These are phyloP conservation scores for Smittium culicis DNA, from an alignment of 371 early-diverging fungal genomes.

Conservation along the genomic window DNA sequence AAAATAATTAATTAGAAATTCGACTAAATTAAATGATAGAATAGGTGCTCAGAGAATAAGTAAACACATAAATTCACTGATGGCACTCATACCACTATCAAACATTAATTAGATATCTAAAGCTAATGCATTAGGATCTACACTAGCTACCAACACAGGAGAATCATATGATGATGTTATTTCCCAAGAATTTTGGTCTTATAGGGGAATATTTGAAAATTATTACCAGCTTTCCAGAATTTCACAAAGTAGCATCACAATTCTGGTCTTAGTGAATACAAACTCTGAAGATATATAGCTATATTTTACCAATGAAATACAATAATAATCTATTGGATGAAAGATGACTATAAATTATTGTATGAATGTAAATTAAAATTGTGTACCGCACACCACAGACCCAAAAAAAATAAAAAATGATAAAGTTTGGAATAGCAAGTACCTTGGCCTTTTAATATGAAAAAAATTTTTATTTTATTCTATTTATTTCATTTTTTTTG, in stretches of 20 bases:
- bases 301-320: background rate
- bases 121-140: background rate
- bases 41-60: background rate
- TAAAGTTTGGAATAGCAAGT: background rate
- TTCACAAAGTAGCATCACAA: background rate
- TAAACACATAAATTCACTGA: background rate
- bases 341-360: background rate
- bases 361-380: background rate
- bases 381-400: background rate
- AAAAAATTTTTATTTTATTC: too few relatives aligned
- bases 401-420: background rate
- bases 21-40: too few relatives aligned
- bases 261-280: background rate
- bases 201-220: background rate
- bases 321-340: background rate
- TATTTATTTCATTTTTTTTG: too few relatives aligned
- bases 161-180: background rate
- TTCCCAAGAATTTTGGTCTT: background rate
- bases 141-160: conserved; percentile 3
- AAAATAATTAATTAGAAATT: background rate
- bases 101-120: background rate
- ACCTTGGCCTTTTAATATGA: too few relatives aligned
- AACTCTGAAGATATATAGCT: background rate
- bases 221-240: background rate
- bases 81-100: background rate